These are phyloP conservation scores for Hanseniaspora guilliermondii DNA, from an alignment of 805 yeast species.

Conservation along the genomic window DNA sequence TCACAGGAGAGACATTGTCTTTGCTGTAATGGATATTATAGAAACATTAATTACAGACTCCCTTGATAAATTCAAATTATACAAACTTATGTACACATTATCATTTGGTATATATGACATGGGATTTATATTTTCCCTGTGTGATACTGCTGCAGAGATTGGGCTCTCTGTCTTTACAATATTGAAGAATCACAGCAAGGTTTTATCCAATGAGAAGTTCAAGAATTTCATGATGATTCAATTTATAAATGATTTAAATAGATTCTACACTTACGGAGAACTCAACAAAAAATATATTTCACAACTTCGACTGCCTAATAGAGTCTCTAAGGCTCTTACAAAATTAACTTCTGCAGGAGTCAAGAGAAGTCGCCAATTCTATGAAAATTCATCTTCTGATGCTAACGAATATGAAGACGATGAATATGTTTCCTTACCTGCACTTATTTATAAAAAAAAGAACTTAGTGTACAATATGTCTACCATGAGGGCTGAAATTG, in stretches of 20 bases:
- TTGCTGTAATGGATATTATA: background rate
- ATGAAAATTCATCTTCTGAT: background rate
- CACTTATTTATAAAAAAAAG: background rate
- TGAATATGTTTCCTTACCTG: background rate
- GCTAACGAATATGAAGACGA: background rate
- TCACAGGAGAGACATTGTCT: background rate
- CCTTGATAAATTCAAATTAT: background rate
- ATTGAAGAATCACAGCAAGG: background rate
- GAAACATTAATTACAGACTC: background rate
- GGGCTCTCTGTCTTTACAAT: background rate
- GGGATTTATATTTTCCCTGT: background rate
- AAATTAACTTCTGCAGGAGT: background rate
- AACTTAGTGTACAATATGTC: background rate
- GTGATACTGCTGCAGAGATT: background rate
- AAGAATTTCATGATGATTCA: background rate
- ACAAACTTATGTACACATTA: background rate
- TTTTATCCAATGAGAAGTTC: background rate
- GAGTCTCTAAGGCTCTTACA: background rate
- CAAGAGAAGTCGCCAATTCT: background rate
- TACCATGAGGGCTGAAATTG: background rate
- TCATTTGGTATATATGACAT: background rate
- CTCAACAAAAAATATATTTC: background rate
- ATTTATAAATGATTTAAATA: background rate
- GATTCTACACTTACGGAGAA: background rate
- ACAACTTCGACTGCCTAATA: background rate